Evolutionary conservation across 495 filamentous ascomycete species (phyloP), one percentile per base, ranked within the genome.

Genomic region (Penicillium lagena): DNA sequence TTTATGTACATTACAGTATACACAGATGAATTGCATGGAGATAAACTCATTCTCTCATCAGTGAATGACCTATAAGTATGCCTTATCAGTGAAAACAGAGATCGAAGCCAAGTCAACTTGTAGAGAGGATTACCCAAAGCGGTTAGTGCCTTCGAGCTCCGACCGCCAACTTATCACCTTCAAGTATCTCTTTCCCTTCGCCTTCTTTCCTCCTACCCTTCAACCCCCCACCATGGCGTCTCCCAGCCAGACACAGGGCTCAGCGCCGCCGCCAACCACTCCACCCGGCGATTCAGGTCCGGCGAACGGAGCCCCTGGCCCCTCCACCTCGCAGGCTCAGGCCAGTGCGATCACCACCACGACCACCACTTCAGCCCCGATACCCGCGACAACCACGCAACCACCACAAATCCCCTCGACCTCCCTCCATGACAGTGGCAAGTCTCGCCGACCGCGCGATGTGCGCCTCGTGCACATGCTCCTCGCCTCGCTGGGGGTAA

Each of bases 391-490:
- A 52, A 59, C 40, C n/a, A 58, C 40, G 58, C 63, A 54, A 57
- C 70, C 58, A 40, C 68, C 55, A 12, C 60, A 60, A 34, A 53
- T 68, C 35, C 75, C 82, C 1, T 59, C 67, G 1, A 81, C 73
- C 27, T 84, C 81, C 1, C 56, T 77, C 12, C 69, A 71, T 59
- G 84, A 88, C 55, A 66, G 60, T 40, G 81, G 83, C 13, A 67
- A 77, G 34, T 73, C 79, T 27, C 82, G 85, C 33, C 87, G 89
- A 2, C 93, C 93, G 7, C 87, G 91, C 55, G 91, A 98, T 64
- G 85, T 90, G 12, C 84, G 90, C 39, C 80, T 93, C 29, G 79
- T 98, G 52, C 91, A 98, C 63, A 83, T 96, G 47, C 79, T 97
- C 37, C 86, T 98, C 32, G 81, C 87, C 40, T 83, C 82, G 1